Evolutionary conservation across 2,329 filamentous ascomycete species (phyloP), one percentile per base, ranked within the genome.

Genomic region (Torrubiella hemipterigena): DNA sequence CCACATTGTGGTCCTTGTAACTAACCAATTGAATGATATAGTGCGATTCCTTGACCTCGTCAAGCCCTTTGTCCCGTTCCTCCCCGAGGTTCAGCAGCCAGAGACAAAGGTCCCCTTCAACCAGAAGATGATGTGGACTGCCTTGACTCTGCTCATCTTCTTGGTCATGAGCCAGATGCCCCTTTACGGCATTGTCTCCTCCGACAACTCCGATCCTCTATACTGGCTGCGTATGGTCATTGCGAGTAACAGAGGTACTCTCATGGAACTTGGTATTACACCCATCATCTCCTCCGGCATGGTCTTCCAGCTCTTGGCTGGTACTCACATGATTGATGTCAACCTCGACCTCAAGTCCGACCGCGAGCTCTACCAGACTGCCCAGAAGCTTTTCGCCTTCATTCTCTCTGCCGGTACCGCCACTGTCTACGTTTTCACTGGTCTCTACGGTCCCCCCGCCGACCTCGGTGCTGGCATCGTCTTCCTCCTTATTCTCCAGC

Each of bases 171-270:
- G 86, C 68, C 91, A 95, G 69, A 96, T 98, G 91, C 87, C 91
- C 43, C 68, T 91, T 41, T 98, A 98, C 67, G 91, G 91, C 65
- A 98, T 98, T 62, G 93, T 98, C 55, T 98, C 91, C 34, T 98
- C 91, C 52, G 83, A 91, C 64, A 95, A 86, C 50, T 96, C 91
- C 39, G 93, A 98, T 67, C 93, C 91, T 48, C 73, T 98, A 52
- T 98, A 98, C 77, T 98, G 91, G 91, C 74, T 98, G 54, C 82
- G 91, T 63, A 96, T 98, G 89, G 95, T 98, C 78, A 77, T 96
- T 75, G 91, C 91, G 55, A 94, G 85, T 81, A 98, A 98, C 62
- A 78, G 87, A 54, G 87, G 87, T 61, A 94, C 87, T 17, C 60
- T 94, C 58, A 94, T 94, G 87, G 87, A 94, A 56, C 56, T 94